phyloP scores from a whole-genome alignment of 352 stramenopile species.

The Phytophthora podocarpi region DNA sequence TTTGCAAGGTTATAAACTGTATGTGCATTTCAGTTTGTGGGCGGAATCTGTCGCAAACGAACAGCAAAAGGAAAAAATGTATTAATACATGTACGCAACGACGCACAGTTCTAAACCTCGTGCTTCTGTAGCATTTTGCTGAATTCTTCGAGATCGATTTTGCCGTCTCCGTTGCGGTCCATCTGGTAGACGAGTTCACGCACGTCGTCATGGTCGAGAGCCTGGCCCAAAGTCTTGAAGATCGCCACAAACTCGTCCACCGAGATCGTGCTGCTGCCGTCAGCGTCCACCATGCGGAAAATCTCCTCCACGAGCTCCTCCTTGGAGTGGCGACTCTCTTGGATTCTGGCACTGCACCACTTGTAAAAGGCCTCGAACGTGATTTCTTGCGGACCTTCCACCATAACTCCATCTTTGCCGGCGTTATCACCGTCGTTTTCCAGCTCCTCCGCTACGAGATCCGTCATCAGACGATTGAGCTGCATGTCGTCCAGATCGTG shows the following conservation, averaged over 20 bases:
- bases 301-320: conserved; percentile 72
- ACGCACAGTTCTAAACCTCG: conserved; percentile 72
- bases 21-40: too few species aligned
- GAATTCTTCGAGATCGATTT: conserved; percentile 80
- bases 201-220: conserved; percentile 75
- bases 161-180: conserved; percentile 75
- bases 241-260: conserved; percentile 80
- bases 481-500: conserved; percentile 66
- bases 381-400: conserved; percentile 49
- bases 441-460: conserved; percentile 47
- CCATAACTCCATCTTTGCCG: conserved; percentile 1
- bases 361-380: conserved; percentile 76
- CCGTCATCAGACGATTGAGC: conserved; percentile 61
- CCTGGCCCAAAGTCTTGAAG: conserved; percentile 70
- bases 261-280: conserved; percentile 65
- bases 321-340: conserved; percentile 55
- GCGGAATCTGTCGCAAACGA: too few species aligned
- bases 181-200: conserved; percentile 78
- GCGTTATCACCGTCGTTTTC: conserved; percentile 30
- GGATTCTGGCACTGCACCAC: conserved; percentile 70
- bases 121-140: conserved; percentile 77
- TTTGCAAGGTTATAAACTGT: too few species aligned
- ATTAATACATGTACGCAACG: too few species aligned
- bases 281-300: conserved; percentile 72
- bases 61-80: too few species aligned